Base-by-base conservation (phyloP, 2,329 filamentous ascomycete genomes). In the Neofusicoccum umdonicola region DNA sequence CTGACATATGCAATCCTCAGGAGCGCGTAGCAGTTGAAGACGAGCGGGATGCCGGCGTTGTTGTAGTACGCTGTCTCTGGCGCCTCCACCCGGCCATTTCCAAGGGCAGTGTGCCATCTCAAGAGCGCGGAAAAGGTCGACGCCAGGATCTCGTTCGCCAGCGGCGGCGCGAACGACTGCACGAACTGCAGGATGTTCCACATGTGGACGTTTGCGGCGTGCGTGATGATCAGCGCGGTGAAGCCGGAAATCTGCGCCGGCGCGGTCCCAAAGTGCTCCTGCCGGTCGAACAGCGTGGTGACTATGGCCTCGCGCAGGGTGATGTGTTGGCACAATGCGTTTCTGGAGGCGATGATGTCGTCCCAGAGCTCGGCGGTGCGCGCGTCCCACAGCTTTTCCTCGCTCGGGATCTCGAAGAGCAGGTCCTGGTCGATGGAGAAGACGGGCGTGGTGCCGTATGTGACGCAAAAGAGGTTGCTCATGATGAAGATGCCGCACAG, bases 141-240 rank as follows among this genome's bases (percentile, higher is more conserved):
- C 11, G 52, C 37, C 11, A 56, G 52, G 35, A 56, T 42, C 4
- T 41, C 37, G 37, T 56, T 42, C 0, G 54, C 15, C 13, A 57
- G 54, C 1, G 39, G 39, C 2, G 54, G 22, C 2, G 54, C 3
- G 45, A 74, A 71, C n/a, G 70, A 68, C 45, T 75, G 70, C 2
- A 70, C 69, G 22, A 70, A 73, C 61, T 77, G 73, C 15, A 74
- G 69, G 8, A 74, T 66, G 65, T 72, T 70, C 71, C 73, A 76
- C 67, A 76, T 73, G 60, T 77, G 71, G 35, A 76, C 70, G 47
- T 73, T 75, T 8, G 76, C 71, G 7, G 74, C 75, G 64, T 77
- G 75, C 68, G 74, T 76, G 19, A 76, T 67, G n/a, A 75, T 69
- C 12, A 71, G 71, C 50, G 71, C 70, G 4, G 73, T 71, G 50